Base-by-base conservation (phyloP, 2,329 filamentous ascomycete species). In the Monilinia vaccinii-corymbosi region DNA sequence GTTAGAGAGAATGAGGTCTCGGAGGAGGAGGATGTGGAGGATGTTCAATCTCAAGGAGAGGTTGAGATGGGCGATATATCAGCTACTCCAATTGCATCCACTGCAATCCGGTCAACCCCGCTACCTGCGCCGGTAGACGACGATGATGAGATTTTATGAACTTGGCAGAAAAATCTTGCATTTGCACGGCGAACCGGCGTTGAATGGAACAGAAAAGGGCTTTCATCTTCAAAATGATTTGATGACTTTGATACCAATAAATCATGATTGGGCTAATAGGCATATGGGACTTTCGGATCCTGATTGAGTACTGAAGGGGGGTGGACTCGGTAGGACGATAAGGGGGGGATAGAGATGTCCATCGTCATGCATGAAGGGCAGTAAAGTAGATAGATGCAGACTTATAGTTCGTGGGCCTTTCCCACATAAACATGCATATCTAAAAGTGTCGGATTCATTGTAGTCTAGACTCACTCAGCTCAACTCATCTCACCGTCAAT, bases 81-180 rank as follows among this genome's bases (percentile, higher is more conserved):
- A 14, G 23, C 44, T 53, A 51, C 50, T 11, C 42, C 44, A 46
- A 46, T 21, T 50, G 42, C 23, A 18, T n/a, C 61, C 13, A 58
- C 38, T 58, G 25, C 48, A 16, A 58, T 49, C 13, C 42, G 60
- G 13, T 55, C 56, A 11, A 31, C 56, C 16, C 52, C 62, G 11
- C 23, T 65, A 25, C 62, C 62, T 28, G 11, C 25, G 25, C 51
- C 57, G 38, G 49, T 23, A 36, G 65, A 67, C 4, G 67, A 67
- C 9, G 68, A 69, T 18, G 68, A 69, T 16, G 67, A 68, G 47
- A 68, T 68, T 51, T 55, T 70, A 68, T 45, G 34, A 42, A 52
- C 34, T 38, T 36, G 38, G 14, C 55, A 38, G 40, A 25, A 25
- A n/a, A 21, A 61, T 48, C 50, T 61, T 63, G 63, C 56, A 65